Evolutionary conservation across 1,284 basidiomycete genomes (phyloP).

Genomic region (Cryptococcus sp.): DNA sequence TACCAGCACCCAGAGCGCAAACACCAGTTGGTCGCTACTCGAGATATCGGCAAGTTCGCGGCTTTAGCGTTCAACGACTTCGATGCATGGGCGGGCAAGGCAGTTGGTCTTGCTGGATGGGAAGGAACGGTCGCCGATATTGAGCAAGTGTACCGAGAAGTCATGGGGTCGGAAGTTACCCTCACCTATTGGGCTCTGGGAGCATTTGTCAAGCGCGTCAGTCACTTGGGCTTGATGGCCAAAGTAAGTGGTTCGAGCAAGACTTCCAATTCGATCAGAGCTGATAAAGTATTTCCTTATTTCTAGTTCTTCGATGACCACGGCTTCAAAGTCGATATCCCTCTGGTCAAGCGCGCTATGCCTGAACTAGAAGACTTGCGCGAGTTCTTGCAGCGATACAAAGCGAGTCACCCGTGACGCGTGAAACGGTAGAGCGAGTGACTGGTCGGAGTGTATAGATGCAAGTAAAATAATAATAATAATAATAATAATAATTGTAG

Average conservation of each 20-base stretch:
- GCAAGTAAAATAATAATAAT: not conserved
- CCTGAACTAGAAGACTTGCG: slow-evolving; percentile 30
- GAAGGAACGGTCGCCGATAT: slow-evolving; percentile 24
- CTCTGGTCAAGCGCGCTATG: slow-evolving; percentile 14
- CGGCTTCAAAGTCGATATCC: slow-evolving; percentile 20
- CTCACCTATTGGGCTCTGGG: slow-evolving; percentile 19
- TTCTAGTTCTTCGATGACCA: slow-evolving; percentile 30
- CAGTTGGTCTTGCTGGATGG: slow-evolving; percentile 29
- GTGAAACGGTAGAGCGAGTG: too few relatives aligned
- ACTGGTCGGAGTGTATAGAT: not conserved
- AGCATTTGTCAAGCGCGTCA: slow-evolving; percentile 13
- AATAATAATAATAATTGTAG: not conserved
- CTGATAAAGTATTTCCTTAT: slow-evolving; percentile 2
- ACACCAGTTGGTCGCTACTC: slow-evolving; percentile 21
- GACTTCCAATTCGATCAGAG: not conserved
- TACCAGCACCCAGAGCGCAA: slow-evolving; percentile 18
- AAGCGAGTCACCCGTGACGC: slow-evolving; percentile 6
- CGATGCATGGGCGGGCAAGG: slow-evolving; percentile 10
- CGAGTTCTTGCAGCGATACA: slow-evolving; percentile 31
- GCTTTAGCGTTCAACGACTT: slow-evolving; percentile 23
- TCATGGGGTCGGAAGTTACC: slow-evolving; percentile 17
- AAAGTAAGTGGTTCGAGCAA: slow-evolving; percentile 15
- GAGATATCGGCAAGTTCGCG: slow-evolving; percentile 30
- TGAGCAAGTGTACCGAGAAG: slow-evolving; percentile 21
- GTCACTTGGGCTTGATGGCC: slow-evolving; percentile 9